Base-by-base conservation (phyloP, 257 asterid species). In the Lavandula angustifolia region DNA sequence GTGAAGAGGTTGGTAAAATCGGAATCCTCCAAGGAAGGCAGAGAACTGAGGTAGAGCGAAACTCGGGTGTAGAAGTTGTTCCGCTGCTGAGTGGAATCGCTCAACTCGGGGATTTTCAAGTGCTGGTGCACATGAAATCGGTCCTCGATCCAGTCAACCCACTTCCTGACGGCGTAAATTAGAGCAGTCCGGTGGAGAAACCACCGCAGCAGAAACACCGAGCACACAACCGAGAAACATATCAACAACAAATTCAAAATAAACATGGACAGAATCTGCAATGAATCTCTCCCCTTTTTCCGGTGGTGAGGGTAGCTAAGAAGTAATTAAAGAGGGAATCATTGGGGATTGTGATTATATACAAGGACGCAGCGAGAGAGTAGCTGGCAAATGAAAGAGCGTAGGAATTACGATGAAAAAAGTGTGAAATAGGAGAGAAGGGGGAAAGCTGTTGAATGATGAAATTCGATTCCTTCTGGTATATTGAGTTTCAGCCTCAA, bases 91-190 rank as follows among this genome's bases (percentile, higher is more conserved):
- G 77, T 75, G 7, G 86, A 72, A 48, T 77, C 87, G 81, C 83
- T 78, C 34, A 75, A 63, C 75, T 83, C 86, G 35, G 96, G 89
- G 16, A 85, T 86, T 54, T 59, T 83, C 18, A 81, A 75, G 71
- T 72, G 80, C 18, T 89, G 95, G 71, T 85, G 88, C 38, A 81
- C 87, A 57, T 90, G 97, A 62, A 87, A 67, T 54, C 79, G 78
- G 64, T 87, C 90, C 22, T 75, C 85, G 4, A 87, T 22, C 87
- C 88, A 85, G 14, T 76, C 77, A 5, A 32, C 55, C 79, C 81
- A 80, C 64, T 70, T 82, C 17, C 94, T 64, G 16, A 80, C 70
- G 44, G 71, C 80, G 7, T 57, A 77, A 4, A 90, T 85, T n/a
- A 90, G 80, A 37, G 92, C 91, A 1, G 95, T 90, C 61, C 84